Percentiles rank a stretch among this genome's conserved stretches.
Conservation (phyloP, 352 stramenopile genomes). For the Chrysophaeum taylorii region DNA sequence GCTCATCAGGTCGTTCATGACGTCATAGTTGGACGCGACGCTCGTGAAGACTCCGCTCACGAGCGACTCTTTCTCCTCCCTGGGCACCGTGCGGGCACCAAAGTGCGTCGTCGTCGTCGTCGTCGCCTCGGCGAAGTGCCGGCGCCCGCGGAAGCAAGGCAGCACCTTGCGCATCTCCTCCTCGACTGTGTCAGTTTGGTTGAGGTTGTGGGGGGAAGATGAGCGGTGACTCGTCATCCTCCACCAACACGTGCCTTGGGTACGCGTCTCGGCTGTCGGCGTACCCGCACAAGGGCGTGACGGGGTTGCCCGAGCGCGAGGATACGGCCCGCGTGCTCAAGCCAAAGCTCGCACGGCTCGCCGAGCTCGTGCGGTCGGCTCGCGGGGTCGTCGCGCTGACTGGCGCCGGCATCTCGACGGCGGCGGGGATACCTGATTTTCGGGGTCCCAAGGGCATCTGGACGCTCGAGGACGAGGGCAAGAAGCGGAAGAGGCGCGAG, state of each 20-base stretch:
- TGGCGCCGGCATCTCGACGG: conserved; percentile 51
- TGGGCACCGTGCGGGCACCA: conserved; percentile 54
- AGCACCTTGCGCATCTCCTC: conserved; percentile 13
- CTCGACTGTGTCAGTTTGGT: background rate
- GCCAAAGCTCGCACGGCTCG: conserved; percentile 41
- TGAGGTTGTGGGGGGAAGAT: too few relatives aligned
- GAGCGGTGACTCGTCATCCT: background rate
- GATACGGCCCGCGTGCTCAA: conserved; percentile 38
- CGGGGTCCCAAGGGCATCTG: conserved; percentile 51
- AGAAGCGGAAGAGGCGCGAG: conserved; percentile 26
- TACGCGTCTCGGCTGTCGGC: conserved; percentile 17
- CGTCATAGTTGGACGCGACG: conserved; percentile 90
- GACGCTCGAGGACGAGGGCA: conserved; percentile 42
- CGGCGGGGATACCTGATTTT: conserved; percentile 51
- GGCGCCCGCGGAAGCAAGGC: conserved; percentile 9
- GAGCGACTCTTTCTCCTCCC: conserved; percentile 82
- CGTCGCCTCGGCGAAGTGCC: conserved; percentile 1
- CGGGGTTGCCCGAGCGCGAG: conserved; percentile 46
- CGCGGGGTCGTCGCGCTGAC: conserved; percentile 49
- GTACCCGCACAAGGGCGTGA: conserved; percentile 33
- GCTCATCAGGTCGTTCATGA: conserved; percentile 99
- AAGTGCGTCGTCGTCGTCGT: conserved; percentile 27
- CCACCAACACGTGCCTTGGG: conserved; percentile 5
- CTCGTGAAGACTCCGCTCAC: conserved; percentile 93
- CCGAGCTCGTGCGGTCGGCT: conserved; percentile 34